Evolutionary conservation across 2,329 filamentous ascomycete genomes (phyloP), one percentile per base, ranked within the genome.

Genomic region (Fusarium keratoplasticum): DNA sequence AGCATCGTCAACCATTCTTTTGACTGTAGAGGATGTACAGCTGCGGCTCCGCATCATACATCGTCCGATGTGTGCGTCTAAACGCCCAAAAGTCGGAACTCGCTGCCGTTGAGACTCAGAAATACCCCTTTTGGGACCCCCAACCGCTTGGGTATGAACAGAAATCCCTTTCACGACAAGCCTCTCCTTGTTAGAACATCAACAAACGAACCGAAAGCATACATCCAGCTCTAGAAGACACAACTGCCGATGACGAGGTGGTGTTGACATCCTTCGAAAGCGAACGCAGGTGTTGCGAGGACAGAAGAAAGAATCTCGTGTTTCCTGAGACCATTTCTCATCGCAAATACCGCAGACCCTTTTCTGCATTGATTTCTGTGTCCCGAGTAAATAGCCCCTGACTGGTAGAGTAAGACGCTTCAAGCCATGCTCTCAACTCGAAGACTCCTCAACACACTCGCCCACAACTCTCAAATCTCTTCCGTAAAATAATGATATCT

Each of bases 1-100:
- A 13, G 40, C 29, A 64, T 70, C 66, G 55, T 38, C 47, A 31
- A 33, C 50, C 40, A 11, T 20, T 35, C 29, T 5, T 22, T 10
- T 33, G 6, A 47, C 13, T 6, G 8, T 44, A 16, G 3, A 7
- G 22, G 11, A 57, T 52, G 20, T 35, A 25, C 31, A 64, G 1
- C 22, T 66, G 65, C 63, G 40, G 55, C 36, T 64, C 40, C 59
- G 58, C 62, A 58, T 22, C 31, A 9, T 35, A 3, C 35, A 57
- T 71, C 42, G 27, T 57, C 38, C 18, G 36, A 64, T 50, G 31
- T 11, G 42, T 60, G 52, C 44, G 58, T 47, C 47, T 38, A 60
- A 29, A 47, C n/a, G 36, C 11, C 31, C 36, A 42, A 27, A 16
- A n/a, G 20, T 38, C n/a, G 27, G 36, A 47, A 29, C n/a, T 25